Evolutionary conservation across 1,284 basidiomycete genomes (phyloP).

Genomic region (Trichosporon faecale): DNA sequence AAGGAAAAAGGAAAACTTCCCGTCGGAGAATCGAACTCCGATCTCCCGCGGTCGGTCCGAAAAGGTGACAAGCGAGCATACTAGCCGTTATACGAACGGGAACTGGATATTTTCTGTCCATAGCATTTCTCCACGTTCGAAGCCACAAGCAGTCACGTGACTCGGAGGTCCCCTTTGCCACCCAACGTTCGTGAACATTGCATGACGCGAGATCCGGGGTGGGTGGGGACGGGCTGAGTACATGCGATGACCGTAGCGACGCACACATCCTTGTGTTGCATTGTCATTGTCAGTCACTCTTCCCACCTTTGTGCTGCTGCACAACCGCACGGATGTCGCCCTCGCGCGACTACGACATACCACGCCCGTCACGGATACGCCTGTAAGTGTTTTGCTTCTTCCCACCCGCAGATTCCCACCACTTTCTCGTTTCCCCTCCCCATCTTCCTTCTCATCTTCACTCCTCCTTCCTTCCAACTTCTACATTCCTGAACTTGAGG

Average conservation of each 20-base stretch:
- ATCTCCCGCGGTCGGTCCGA: not conserved
- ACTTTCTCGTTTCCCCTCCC: not conserved
- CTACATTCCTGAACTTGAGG: not conserved
- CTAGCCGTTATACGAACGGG: conserved; percentile 2
- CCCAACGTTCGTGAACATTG: not conserved
- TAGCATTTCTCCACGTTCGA: too few relatives aligned
- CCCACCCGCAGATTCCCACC: not conserved
- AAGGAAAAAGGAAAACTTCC: not conserved
- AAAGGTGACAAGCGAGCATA: conserved; percentile 9
- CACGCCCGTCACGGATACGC: not conserved
- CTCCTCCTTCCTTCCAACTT: not conserved
- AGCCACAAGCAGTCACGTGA: not conserved
- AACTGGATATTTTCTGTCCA: not conserved
- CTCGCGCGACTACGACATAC: conserved; percentile 3
- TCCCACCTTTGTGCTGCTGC: not conserved
- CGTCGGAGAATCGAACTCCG: conserved; percentile 9
- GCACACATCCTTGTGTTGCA: not conserved
- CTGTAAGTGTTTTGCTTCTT: not conserved
- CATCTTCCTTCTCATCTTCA: not conserved
- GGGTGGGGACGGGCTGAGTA: not conserved
- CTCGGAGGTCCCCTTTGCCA: not conserved
- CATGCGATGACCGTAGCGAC: not conserved
- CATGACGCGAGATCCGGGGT: not conserved
- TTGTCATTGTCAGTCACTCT: not conserved
- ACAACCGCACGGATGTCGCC: not conserved